These are phyloP conservation scores for Solanum bukasovii DNA, from an alignment of 257 asterid genomes.

Conservation along the genomic window DNA sequence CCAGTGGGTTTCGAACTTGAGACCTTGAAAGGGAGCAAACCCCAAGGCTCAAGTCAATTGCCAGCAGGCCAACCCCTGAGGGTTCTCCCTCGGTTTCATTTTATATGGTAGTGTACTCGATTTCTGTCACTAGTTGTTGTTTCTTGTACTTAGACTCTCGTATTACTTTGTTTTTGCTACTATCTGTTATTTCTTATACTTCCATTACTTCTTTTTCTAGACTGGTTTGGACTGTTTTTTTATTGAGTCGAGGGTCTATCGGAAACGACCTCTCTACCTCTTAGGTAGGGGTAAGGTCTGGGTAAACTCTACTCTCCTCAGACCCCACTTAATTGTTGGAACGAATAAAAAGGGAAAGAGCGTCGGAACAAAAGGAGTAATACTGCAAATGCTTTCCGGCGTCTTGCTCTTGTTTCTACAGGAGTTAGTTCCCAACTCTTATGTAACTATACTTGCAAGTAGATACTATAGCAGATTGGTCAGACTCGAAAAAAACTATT, in stretches of 20 bases:
- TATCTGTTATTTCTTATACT: not conserved
- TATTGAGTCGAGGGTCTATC: not conserved
- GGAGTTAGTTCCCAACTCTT: not conserved
- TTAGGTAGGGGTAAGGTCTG: not conserved
- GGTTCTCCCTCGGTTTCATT: not conserved
- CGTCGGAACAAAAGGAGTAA: not conserved
- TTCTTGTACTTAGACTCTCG: not conserved
- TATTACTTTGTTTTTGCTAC: not conserved
- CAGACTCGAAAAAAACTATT: not conserved
- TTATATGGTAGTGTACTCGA: not conserved
- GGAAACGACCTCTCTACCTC: not conserved
- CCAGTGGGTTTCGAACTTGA: too few species aligned
- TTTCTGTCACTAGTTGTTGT: not conserved
- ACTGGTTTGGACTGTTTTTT: not conserved
- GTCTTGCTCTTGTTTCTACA: not conserved
- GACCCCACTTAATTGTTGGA: not conserved
- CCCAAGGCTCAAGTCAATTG: too few species aligned
- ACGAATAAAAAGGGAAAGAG: not conserved
- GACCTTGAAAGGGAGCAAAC: too few species aligned
- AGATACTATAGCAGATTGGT: not conserved
- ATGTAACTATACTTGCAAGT: not conserved
- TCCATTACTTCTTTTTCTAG: not conserved
- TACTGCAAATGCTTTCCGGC: not conserved
- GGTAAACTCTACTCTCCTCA: not conserved
- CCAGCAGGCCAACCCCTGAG: too few species aligned